Base-by-base conservation (phyloP, 2,329 filamentous ascomycete genomes). In the Thermochaetoides dissita region DNA sequence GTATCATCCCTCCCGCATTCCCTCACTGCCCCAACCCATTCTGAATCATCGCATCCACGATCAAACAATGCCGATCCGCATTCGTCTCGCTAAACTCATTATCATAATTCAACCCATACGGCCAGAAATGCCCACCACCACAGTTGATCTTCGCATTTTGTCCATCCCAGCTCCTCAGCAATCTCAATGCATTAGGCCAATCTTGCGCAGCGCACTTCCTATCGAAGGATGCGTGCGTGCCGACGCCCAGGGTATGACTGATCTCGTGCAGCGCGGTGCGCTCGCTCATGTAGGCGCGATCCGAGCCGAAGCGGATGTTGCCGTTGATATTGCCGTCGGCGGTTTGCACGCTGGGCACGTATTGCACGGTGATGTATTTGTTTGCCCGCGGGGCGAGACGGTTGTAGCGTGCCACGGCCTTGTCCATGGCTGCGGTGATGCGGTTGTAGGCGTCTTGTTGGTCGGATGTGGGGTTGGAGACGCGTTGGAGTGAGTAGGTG, bases 191-290 rank as follows among this genome's bases (percentile, higher is more conserved):
- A 6, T 51, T 56, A 2, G 63, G 54, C 66, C 66, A 69, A 49
- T 66, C 51, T 46, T 58, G 57, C 1, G 62, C 55, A 1, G 58
- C 55, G 50, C 66, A 69, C 31, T 52, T 49, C 9, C 45, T 39
- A 43, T 65, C 50, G 46, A 68, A 69, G 7, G 57, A 58, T 7
- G 51, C 47, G 4, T 64, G 66, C 55, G 64, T 62, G 0, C 66
- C 66, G n/a, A 69, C 56, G 3, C 66, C 66, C 6, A 69, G 59
- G 1, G 65, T 68, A 51, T 69, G 66, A 2, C 65, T 48, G 36
- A 67, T 67, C 55, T 69, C 66, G 49, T 69, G 66, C 51, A 69
- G 56, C 6, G 66, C 65, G 3, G 65, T 68, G 10, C 66, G 64
- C 53, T 69, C 63, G 38, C 53, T 68, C 66, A 69, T 69, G 57